A percentile compares a stretch with the other conserved stretches of the same genome.
Evolutionary conservation across 306 rosid genomes (phyloP).

Genomic region (Ormosia semicastrata): DNA sequence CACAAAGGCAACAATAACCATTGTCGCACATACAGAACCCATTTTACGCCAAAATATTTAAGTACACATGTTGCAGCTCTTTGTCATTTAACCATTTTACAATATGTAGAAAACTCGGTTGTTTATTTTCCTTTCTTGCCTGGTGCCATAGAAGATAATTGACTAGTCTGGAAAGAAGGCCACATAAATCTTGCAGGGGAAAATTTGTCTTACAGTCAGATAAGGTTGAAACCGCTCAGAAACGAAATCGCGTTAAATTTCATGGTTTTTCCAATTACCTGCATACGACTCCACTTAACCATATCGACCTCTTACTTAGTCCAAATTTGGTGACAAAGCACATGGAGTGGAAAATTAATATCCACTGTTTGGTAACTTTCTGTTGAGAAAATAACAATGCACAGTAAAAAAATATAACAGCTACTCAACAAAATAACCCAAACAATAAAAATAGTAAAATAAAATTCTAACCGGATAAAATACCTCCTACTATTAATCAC

Average conservation of each 20-base stretch:
- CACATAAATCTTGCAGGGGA: not conserved
- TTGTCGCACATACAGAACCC: not conserved
- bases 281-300: conserved; percentile 20
- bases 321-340: conserved; percentile 34
- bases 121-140: not conserved
- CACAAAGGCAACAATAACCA: no score
- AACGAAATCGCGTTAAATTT: conserved; percentile 42
- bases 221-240: conserved; percentile 31
- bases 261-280: not conserved
- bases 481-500: no score
- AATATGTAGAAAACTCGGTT: not conserved
- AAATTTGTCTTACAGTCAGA: conserved; percentile 10
- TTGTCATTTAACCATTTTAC: not conserved
- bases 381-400: no score
- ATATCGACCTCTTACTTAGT: conserved; percentile 23
- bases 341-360: conserved; percentile 41
- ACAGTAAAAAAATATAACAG: no score
- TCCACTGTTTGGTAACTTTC: conserved; percentile 59
- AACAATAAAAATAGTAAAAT: no score
- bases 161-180: not conserved
- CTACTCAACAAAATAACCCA: no score
- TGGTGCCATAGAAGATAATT: not conserved
- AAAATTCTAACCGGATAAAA: no score
- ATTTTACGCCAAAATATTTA: conserved; percentile 23
- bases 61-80: not conserved